Percentiles rank a stretch among this genome's conserved stretches.
These are phyloP conservation scores for Poa annua DNA, from an alignment of 176 grass and related monocot genomes.

Conservation along the genomic window DNA sequence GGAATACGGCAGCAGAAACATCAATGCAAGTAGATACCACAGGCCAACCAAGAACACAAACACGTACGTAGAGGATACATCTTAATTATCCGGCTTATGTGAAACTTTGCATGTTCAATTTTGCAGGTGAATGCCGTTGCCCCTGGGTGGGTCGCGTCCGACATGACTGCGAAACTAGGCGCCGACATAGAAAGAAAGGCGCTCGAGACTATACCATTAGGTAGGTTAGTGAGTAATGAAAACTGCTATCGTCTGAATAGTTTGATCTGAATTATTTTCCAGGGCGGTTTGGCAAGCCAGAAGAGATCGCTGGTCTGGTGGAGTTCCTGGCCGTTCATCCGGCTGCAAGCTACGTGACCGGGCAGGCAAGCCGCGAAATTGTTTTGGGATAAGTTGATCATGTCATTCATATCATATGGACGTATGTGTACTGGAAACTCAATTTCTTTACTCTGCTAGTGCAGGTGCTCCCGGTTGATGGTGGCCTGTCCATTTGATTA, in stretches of 20 bases:
- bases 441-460: not conserved
- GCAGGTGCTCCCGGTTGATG: conserved; percentile 65
- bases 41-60: not conserved
- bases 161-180: conserved; percentile 80
- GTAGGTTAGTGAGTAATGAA: conserved; percentile 6
- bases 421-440: too few relatives aligned
- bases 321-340: conserved; percentile 63
- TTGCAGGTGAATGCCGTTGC: conserved; percentile 88
- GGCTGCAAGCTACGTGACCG: conserved; percentile 57
- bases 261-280: not conserved
- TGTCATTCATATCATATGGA: not conserved
- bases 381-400: not conserved
- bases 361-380: conserved; percentile 35
- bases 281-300: conserved; percentile 63
- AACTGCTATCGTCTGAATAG: too few relatives aligned
- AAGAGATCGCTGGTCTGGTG: conserved; percentile 59
- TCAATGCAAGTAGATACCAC: conserved; percentile 62
- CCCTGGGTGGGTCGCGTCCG: conserved; percentile 82
- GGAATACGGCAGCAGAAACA: conserved; percentile 92
- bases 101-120: not conserved
- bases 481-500: conserved; percentile 76
- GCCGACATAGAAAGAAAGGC: conserved; percentile 74
- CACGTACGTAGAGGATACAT: too few relatives aligned
- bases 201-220: conserved; percentile 75
- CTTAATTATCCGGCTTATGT: not conserved